A percentile compares a stretch with the other conserved stretches of the same genome.
phyloP scores from a whole-genome alignment of 208 protist species.

The Acanthamoeba healyi region DNA sequence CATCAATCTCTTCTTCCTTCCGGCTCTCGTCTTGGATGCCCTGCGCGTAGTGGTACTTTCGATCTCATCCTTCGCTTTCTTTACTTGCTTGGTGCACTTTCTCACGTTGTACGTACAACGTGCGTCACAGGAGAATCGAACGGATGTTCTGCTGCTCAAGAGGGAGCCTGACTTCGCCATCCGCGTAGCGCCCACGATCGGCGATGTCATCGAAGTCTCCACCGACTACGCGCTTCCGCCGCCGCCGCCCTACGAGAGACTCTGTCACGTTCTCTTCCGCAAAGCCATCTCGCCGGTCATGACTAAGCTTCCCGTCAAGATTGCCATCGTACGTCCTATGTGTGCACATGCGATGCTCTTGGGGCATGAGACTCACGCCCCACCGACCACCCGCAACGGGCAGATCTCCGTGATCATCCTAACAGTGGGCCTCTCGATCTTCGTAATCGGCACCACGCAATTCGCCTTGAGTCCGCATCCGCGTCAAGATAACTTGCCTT shows the following conservation, averaged over 20 bases:
- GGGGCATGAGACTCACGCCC: not conserved
- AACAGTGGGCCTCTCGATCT: conserved; percentile 1
- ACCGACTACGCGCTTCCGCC: not conserved
- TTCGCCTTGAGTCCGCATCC: not conserved
- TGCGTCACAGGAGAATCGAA: not conserved
- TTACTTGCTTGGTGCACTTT: too few species aligned
- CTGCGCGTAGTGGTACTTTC: not conserved
- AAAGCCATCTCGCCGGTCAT: conserved; percentile 23
- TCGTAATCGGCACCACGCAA: not conserved
- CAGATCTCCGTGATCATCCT: not conserved
- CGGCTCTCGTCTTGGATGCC: conserved; percentile 19
- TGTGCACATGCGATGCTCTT: not conserved
- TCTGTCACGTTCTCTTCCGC: conserved; percentile 9
- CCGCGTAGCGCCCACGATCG: not conserved
- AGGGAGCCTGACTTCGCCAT: not conserved
- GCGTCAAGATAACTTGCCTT: not conserved
- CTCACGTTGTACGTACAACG: too few species aligned
- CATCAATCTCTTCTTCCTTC: conserved; percentile 41
- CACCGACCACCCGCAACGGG: not conserved
- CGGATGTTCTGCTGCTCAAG: not conserved
- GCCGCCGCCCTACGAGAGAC: not conserved
- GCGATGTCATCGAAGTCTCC: conserved; percentile 10
- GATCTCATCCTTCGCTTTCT: not conserved
- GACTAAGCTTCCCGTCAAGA: conserved; percentile 10
- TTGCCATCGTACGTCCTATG: not conserved